Evolutionary conservation across 1,284 basidiomycete species (phyloP).

Genomic region (Calocybe gambosa): DNA sequence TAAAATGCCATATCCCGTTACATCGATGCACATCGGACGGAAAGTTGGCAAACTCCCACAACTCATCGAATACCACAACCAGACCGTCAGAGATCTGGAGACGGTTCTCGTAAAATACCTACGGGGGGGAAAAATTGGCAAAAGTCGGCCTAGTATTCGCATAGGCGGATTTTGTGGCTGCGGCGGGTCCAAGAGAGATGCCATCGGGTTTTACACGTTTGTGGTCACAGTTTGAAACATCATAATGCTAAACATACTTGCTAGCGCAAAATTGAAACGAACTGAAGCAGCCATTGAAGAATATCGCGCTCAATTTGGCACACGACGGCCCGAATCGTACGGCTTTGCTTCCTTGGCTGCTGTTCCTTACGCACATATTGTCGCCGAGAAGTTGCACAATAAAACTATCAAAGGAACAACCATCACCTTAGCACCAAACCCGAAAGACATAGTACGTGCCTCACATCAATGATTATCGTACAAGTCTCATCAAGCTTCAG

Average conservation of each 20-base stretch:
- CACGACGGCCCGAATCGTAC: slow-evolving; percentile 77
- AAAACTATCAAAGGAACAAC: slow-evolving; percentile 68
- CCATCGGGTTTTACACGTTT: slow-evolving; percentile 78
- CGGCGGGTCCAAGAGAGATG: slow-evolving; percentile 71
- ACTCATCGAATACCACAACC: slow-evolving; percentile 79
- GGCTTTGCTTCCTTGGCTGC: slow-evolving; percentile 93
- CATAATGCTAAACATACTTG: slow-evolving; percentile 4
- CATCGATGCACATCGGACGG: slow-evolving; percentile 74
- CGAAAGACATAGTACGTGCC: slow-evolving; percentile 69
- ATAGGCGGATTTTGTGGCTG: slow-evolving; percentile 67
- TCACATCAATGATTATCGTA: neutral
- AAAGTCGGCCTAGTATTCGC: slow-evolving; percentile 66
- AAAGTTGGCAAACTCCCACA: slow-evolving; percentile 70
- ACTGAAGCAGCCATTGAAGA: slow-evolving; percentile 76
- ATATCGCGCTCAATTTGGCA: slow-evolving; percentile 66
- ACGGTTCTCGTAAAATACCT: slow-evolving; percentile 77
- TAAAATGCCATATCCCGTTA: slow-evolving; percentile 76
- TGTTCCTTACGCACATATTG: slow-evolving; percentile 83
- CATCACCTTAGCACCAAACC: slow-evolving; percentile 71
- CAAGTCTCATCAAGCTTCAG: slow-evolving; percentile 25
- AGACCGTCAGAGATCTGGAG: slow-evolving; percentile 80
- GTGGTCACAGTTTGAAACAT: slow-evolving; percentile 6
- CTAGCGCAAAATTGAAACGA: slow-evolving; percentile 61
- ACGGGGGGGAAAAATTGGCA: slow-evolving; percentile 64
- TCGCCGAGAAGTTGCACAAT: slow-evolving; percentile 60